Conservation (phyloP, 2,329 filamentous ascomycete genomes). For the Biscogniauxia mediterranea region DNA sequence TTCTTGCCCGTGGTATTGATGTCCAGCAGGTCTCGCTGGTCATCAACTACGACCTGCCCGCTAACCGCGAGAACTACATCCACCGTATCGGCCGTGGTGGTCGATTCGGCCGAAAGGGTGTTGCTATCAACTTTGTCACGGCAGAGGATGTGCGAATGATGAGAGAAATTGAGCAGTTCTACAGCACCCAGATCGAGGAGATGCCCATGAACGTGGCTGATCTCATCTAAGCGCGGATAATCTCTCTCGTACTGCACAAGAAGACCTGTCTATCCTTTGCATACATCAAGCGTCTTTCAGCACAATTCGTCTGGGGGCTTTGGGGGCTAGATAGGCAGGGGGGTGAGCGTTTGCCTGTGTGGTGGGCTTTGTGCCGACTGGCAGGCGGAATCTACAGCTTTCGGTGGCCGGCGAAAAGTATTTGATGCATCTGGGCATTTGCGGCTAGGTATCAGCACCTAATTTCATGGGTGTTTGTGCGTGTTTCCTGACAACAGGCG, state of each 20-base stretch:
- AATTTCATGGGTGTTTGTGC: constrained; percentile 29
- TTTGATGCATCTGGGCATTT: constrained; percentile 33
- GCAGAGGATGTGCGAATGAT: constrained; percentile 99
- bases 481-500: constrained; percentile 26
- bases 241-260: constrained; percentile 15
- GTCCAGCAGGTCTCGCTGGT: constrained; percentile 99
- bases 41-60: constrained; percentile 99
- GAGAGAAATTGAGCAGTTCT: constrained; percentile 99
- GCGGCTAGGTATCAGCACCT: constrained; percentile 33
- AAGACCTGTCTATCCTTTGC: constrained; percentile 24
- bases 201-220: constrained; percentile 96
- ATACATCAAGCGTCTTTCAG: constrained; percentile 25
- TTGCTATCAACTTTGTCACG: constrained; percentile 99
- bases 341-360: constrained; percentile 14
- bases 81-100: constrained; percentile 99
- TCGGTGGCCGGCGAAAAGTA: constrained; percentile 28
- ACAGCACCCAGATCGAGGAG: constrained; percentile 99
- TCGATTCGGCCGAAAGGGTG: constrained; percentile 99
- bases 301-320: constrained; percentile 24
- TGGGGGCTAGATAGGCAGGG: constrained; percentile 30
- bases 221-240: constrained; percentile 58
- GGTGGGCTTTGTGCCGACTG: constrained; percentile 19
- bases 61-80: constrained; percentile 99
- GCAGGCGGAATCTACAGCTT: constrained; percentile 19
- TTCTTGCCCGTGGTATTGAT: constrained; percentile 98